phyloP scores from a whole-genome alignment of 2,329 filamentous ascomycete genomes.

The Sclerotinia minor region DNA sequence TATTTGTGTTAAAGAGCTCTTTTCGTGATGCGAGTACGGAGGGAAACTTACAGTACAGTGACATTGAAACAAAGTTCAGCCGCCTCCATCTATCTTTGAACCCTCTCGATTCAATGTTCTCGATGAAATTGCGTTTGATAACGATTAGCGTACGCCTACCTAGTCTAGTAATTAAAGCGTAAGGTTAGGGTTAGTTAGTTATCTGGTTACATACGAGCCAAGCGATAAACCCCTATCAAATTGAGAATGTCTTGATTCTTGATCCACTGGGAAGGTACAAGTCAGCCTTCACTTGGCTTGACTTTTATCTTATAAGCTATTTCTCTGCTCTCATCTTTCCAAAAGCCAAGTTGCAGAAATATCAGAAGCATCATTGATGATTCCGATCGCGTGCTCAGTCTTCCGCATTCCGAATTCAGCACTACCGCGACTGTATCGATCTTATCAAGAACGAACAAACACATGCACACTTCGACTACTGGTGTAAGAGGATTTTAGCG shows the following conservation, averaged over 20 bases:
- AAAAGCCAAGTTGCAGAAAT: background rate
- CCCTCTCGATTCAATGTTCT: background rate
- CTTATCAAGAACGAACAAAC: background rate
- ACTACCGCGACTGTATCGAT: background rate
- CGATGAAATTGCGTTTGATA: conserved; percentile 11
- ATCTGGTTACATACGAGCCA: conserved; percentile 6
- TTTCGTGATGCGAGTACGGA: background rate
- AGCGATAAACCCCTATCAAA: background rate
- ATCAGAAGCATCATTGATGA: background rate
- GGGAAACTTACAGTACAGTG: background rate
- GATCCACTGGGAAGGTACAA: background rate
- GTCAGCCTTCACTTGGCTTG: conserved; percentile 9
- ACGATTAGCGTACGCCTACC: background rate
- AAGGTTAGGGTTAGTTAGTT: background rate
- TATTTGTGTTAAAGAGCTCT: background rate
- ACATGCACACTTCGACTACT: background rate
- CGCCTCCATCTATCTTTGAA: background rate
- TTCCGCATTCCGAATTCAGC: conserved; percentile 3
- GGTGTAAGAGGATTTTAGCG: background rate
- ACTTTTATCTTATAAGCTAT: conserved; percentile 5
- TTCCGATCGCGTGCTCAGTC: conserved; percentile 9
- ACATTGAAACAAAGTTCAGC: conserved; percentile 4
- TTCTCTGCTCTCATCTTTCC: background rate
- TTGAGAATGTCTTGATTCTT: conserved; percentile 1
- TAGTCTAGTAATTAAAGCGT: background rate